phyloP scores from a whole-genome alignment of 2,329 filamentous ascomycete species.

The Madurella fahalii region DNA sequence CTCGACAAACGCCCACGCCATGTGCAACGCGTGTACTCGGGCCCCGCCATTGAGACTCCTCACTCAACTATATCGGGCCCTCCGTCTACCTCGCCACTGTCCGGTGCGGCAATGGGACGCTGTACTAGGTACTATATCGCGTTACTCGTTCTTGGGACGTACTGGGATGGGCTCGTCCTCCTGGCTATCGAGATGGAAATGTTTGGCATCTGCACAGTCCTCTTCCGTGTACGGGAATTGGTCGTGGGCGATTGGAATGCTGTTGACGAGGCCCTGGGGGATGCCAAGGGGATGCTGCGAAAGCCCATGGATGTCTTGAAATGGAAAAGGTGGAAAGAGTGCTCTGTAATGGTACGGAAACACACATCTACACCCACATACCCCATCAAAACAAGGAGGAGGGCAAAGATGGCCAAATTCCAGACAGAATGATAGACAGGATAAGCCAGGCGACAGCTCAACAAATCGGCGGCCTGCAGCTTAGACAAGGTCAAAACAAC shows the following conservation, averaged over 20 bases:
- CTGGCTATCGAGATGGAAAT: constrained; percentile 40
- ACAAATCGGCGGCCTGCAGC: too few relatives aligned
- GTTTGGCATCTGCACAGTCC: constrained; percentile 35
- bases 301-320: constrained; percentile 29
- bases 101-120: constrained; percentile 36
- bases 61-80: constrained; percentile 71
- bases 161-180: constrained; percentile 43
- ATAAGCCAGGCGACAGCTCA: too few relatives aligned
- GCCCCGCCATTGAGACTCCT: constrained; percentile 70
- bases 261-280: constrained; percentile 5
- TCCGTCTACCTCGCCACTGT: constrained; percentile 63
- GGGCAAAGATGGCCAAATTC: too few relatives aligned
- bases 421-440: too few relatives aligned
- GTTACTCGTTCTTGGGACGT: constrained; percentile 30
- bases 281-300: constrained; percentile 14
- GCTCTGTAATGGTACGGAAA: too few relatives aligned
- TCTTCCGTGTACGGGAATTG: constrained; percentile 29
- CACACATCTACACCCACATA: too few relatives aligned
- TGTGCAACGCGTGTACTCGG: constrained; percentile 71
- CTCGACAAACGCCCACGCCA: constrained; percentile 53
- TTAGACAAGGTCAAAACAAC: too few relatives aligned
- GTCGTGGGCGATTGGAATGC: constrained; percentile 22
- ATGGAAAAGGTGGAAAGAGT: constrained; percentile 37
- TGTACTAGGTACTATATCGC: constrained; percentile 47
- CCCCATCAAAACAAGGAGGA: too few relatives aligned